Percentiles rank a stretch among this genome's conserved stretches.
phyloP scores from a whole-genome alignment of 352 stramenopile species.

The Lagenidium sp. region DNA sequence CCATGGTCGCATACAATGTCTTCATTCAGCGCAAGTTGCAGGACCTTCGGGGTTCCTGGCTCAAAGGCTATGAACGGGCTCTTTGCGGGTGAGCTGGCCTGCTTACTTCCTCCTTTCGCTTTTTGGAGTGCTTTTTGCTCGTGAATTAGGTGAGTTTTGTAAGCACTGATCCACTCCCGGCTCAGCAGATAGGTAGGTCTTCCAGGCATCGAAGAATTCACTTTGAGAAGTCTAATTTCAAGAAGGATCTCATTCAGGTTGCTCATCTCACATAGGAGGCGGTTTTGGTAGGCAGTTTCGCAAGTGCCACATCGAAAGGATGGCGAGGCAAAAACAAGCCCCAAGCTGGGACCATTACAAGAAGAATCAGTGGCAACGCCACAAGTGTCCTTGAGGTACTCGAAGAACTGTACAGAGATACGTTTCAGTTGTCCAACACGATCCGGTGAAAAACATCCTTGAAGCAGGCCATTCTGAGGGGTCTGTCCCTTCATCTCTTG shows the following conservation, averaged over 20 bases:
- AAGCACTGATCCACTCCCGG: conserved; percentile 58
- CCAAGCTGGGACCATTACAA: neutral
- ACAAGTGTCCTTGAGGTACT: conserved; percentile 32
- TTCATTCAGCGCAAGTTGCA: no score
- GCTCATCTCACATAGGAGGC: conserved; percentile 41
- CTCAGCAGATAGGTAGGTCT: conserved; percentile 39
- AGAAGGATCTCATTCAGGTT: conserved; percentile 33
- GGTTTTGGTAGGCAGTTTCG: conserved; percentile 36
- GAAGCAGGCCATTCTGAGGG: no score
- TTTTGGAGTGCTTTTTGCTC: conserved; percentile 31
- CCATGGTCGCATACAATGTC: conserved; percentile 69
- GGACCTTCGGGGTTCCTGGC: no score
- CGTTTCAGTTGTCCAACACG: conserved; percentile 46
- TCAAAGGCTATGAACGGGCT: no score
- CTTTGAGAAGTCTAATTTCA: conserved; percentile 48
- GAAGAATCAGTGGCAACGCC: conserved; percentile 5
- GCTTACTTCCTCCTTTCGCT: conserved; percentile 11
- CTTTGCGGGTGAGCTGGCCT: no score
- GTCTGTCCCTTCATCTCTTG: neutral
- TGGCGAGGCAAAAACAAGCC: conserved; percentile 24
- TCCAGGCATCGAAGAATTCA: no score
- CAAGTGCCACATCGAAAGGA: conserved; percentile 40
- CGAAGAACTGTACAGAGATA: conserved; percentile 38
- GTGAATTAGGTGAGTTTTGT: conserved; percentile 46
- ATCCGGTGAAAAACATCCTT: conserved; percentile 49